A percentile compares a stretch with the other conserved stretches of the same genome.
Evolutionary conservation across 2,329 filamentous ascomycete species (phyloP).

Genomic region (Pseudofabraea citricarpa): DNA sequence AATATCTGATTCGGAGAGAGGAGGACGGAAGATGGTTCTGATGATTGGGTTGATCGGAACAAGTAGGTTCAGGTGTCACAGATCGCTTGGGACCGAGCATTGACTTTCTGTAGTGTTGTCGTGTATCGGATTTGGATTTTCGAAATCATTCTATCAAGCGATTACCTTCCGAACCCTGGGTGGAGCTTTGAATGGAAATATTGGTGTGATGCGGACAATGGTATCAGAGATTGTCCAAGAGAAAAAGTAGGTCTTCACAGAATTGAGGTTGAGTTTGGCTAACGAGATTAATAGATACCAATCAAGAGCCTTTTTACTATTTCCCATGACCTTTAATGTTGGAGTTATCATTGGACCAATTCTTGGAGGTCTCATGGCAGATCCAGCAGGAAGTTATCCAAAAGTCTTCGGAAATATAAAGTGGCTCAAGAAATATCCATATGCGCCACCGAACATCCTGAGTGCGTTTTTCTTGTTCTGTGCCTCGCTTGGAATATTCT

Average conservation of each 20-base stretch:
- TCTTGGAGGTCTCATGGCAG: slow-evolving; percentile 36
- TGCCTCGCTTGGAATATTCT: slow-evolving; percentile 26
- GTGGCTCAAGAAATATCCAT: slow-evolving; percentile 36
- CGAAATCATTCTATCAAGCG: slow-evolving; percentile 66
- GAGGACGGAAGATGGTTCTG: slow-evolving; percentile 73
- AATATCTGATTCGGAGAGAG: slow-evolving; percentile 55
- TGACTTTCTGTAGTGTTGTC: slow-evolving; percentile 36
- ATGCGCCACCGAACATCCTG: slow-evolving; percentile 35
- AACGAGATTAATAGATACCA: slow-evolving; percentile 65
- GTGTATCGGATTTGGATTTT: slow-evolving; percentile 64
- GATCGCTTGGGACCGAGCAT: not conserved
- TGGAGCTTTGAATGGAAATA: slow-evolving; percentile 70
- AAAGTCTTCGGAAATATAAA: slow-evolving; percentile 29
- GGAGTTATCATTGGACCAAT: slow-evolving; percentile 25
- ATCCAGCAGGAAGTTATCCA: slow-evolving; percentile 33
- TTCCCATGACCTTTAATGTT: slow-evolving; percentile 63
- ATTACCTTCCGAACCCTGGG: slow-evolving; percentile 68
- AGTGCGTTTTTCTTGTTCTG: slow-evolving; percentile 27
- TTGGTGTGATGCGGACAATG: slow-evolving; percentile 70
- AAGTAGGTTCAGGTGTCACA: slow-evolving; percentile 25
- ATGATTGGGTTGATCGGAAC: slow-evolving; percentile 72
- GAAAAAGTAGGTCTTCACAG: slow-evolving; percentile 44
- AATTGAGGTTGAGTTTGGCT: too few species aligned
- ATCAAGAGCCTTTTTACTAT: slow-evolving; percentile 44
- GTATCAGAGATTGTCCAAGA: slow-evolving; percentile 67